phyloP scores from a whole-genome alignment of 2,329 filamentous ascomycete genomes.

The Calonectria honghensis region DNA sequence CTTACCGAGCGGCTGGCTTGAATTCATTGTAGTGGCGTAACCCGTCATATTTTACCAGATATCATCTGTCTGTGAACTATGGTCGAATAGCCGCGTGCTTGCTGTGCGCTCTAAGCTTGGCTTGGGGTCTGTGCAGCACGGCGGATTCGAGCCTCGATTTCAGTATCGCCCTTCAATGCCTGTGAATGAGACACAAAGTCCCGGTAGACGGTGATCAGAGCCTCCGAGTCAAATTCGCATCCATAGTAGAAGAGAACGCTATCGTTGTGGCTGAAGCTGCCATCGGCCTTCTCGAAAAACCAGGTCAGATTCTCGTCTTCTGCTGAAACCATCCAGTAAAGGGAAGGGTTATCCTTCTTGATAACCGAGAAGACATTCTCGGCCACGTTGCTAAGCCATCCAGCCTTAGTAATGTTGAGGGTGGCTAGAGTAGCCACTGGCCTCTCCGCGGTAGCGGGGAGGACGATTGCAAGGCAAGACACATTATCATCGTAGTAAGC shows the following conservation, averaged over 20 bases:
- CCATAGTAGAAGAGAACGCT: neutral
- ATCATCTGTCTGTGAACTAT: neutral
- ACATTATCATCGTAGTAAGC: constrained; percentile 89
- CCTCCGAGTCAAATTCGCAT: neutral
- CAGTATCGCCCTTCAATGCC: neutral
- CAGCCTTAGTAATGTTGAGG: neutral
- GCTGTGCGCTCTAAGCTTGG: neutral
- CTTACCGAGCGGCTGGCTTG: neutral
- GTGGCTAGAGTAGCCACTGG: neutral
- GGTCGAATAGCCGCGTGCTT: too few species aligned
- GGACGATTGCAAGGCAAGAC: neutral
- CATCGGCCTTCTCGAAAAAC: constrained; percentile 98
- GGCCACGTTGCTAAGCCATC: neutral
- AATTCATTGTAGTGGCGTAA: neutral
- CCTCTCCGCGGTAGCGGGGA: neutral
- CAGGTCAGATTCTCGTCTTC: constrained; percentile 97
- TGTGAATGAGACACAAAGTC: neutral
- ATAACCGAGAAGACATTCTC: constrained; percentile 81
- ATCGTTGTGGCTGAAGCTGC: constrained; percentile 69
- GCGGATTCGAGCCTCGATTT: neutral
- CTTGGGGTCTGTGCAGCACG: neutral
- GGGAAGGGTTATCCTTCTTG: constrained; percentile 92
- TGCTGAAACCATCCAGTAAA: constrained; percentile 96
- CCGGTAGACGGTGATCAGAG: neutral
- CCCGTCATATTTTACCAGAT: neutral